phyloP scores from a whole-genome alignment of 106 monocot species.

The Dendrobium officinale region DNA sequence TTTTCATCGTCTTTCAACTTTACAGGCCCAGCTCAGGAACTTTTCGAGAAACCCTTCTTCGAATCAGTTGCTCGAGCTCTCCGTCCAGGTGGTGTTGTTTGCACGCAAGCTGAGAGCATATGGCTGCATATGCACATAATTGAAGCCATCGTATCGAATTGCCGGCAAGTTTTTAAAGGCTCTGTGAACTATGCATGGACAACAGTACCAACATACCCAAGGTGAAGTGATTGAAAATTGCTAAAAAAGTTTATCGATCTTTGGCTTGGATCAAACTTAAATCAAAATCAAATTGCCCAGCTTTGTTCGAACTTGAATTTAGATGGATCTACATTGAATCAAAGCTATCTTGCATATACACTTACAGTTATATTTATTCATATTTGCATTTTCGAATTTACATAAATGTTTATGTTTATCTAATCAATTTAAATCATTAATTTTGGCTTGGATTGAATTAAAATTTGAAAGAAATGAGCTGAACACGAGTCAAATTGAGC shows the following conservation, averaged over 20 bases:
- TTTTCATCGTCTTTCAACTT: background rate
- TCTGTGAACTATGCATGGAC: constrained; percentile 98
- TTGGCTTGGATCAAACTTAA: background rate
- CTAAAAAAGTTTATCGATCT: background rate
- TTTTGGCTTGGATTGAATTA: too few species aligned
- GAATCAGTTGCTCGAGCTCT: constrained; percentile 72
- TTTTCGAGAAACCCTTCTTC: constrained; percentile 96
- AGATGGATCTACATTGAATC: too few species aligned
- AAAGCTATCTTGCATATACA: too few species aligned
- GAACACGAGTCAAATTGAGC: too few species aligned
- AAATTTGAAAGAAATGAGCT: too few species aligned
- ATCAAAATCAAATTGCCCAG: background rate
- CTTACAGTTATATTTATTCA: too few species aligned
- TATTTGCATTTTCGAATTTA: too few species aligned
- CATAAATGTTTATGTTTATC: too few species aligned
- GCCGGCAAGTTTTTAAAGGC: constrained; percentile 87
- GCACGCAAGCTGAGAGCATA: constrained; percentile 97
- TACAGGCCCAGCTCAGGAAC: constrained; percentile 85
- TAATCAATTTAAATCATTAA: too few species aligned
- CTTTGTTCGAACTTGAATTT: too few species aligned
- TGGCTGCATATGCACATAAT: constrained; percentile 98
- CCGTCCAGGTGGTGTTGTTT: constrained; percentile 82
- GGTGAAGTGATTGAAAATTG: constrained; percentile 26
- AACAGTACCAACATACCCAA: constrained; percentile 91
- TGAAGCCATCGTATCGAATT: constrained; percentile 59